Evolutionary conservation across 805 yeast genomes (phyloP), one percentile per base, ranked within the genome.

Genomic region (Wickerhamiella alocasiicola): DNA sequence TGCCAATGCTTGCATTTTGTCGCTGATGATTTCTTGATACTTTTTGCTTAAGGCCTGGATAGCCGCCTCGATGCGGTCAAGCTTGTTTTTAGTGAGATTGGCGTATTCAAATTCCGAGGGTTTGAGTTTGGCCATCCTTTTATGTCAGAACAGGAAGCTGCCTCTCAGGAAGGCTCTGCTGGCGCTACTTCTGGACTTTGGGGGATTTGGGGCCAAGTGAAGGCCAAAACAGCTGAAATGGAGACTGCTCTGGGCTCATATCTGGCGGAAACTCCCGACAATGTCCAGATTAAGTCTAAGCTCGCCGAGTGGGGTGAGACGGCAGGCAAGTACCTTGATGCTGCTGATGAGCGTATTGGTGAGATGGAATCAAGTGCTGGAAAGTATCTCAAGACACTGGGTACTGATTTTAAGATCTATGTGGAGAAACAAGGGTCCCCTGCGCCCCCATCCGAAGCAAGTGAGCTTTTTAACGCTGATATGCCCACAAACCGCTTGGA

Each of bases 281-380:
- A 52, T 37, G 42, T 49, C 43, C 36, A 29, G 26, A 27, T 50
- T 36, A 49, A 61, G 24, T 47, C 52, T 20, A 52, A 53, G 57
- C 50, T 64, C 31, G 44, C 47, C n/a, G 53, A 53, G 28, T 48
- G 53, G 46, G 59, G 55, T 47, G 53, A 45, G 34, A 59, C 65
- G 46, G 76, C 85, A 6, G 83, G 80, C 49, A 68, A 67, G 34
- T 73, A 71, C 39, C 63, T 85, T 37, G 87, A 82, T 46, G 70
- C 72, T 6, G 66, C 87, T 45, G 96, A 85, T 56, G 62, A 71
- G 47, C 78, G 76, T 49, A 64, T 87, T 34, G 94, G 81, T 49
- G 65, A 66, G 40, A 76, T 83, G 6, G 95, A 87, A 55, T 71
- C 69, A 39, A 60, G 68, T 24, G 87, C 94, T 0, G 71, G 78